Base-by-base conservation (phyloP, 768 basidiomycete genomes). In the Lactarius evosmus region DNA sequence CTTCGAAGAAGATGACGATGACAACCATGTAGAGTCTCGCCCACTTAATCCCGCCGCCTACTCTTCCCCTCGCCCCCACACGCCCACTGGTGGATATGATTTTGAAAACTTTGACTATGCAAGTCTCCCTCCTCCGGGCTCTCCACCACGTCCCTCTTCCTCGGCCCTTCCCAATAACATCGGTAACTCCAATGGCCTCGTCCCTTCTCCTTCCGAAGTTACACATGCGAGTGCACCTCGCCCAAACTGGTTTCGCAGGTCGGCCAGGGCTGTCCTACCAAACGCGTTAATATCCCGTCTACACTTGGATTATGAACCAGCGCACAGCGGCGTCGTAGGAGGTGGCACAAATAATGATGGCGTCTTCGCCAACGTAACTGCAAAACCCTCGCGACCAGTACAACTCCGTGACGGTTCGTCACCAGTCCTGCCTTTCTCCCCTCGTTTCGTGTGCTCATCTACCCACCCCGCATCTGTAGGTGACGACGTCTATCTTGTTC, bases 311-410 rank as follows among this genome's bases (percentile, higher is more conserved):
- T 67, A 78, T 60, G 66, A 74, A 67, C 71, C 72, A 41, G 76
- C 78, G 38, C 72, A 75, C 27, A 80, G 81, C 17, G 80, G 81
- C 17, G 75, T 74, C 25, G 73, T 89, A 6, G 90, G 90, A 32
- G 84, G 85, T 38, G 91, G 89, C 8, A 79, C 79, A 12, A 76
- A 80, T 55, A 94, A 95, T 69, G 94, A 95, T 64, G 96, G 95
- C 19, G 95, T 98, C 25, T 98, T 98, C 75, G 89, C 87, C 34
- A 98, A 98, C 74, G 85, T 98, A n/a, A 87, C 86, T 44, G 96
- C 96, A 17, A 96, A 97, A 71, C 89, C 89, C 1, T 78, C 84
- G 49, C 72, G 76, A 19, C 88, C 89, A 25, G 71, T 80, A 30
- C 78, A 79, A 54, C 73, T 87, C 27, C 84, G 83, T 70, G 82